Conservation (phyloP, 495 filamentous ascomycete species). For the Talaromyces liani region DNA sequence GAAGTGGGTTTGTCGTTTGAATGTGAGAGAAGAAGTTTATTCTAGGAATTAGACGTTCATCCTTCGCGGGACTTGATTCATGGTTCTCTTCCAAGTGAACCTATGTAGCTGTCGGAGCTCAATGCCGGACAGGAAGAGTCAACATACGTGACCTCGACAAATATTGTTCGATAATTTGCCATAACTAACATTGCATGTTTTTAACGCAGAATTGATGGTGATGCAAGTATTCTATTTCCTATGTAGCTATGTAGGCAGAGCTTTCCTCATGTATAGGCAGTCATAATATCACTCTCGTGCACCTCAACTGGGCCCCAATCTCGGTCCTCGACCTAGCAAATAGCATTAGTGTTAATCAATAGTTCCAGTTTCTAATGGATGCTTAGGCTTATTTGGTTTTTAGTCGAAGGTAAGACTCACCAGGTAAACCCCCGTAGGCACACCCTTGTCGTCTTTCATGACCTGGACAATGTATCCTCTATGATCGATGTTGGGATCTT, state of each 20-base stretch:
- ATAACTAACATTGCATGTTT: too few relatives aligned
- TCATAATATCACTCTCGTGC: slow-evolving; percentile 1
- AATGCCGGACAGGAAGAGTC: too few relatives aligned
- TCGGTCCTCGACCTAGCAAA: slow-evolving; percentile 4
- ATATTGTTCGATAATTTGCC: too few relatives aligned
- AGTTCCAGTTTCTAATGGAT: too few relatives aligned
- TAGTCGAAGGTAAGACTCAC: background rate
- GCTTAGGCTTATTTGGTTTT: too few relatives aligned
- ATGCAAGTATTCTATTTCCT: background rate
- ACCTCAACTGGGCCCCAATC: slow-evolving; percentile 5
- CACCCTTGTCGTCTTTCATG: slow-evolving; percentile 2
- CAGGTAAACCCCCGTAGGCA: slow-evolving; percentile 1
- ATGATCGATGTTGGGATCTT: slow-evolving; percentile 7
- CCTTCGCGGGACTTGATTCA: too few relatives aligned
- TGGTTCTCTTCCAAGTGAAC: too few relatives aligned
- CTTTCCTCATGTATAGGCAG: background rate
- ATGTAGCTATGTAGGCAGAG: background rate
- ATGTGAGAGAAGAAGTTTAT: background rate
- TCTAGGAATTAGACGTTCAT: too few relatives aligned
- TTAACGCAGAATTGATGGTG: too few relatives aligned
- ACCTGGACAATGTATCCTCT: slow-evolving; percentile 2
- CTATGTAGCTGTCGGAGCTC: too few relatives aligned
- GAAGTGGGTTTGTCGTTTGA: background rate
- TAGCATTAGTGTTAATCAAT: too few relatives aligned
- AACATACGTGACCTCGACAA: too few relatives aligned